Percentiles rank a stretch among this genome's conserved stretches.
phyloP scores from a whole-genome alignment of 768 basidiomycete genomes.

The Lactifluus hygrophoroides region DNA sequence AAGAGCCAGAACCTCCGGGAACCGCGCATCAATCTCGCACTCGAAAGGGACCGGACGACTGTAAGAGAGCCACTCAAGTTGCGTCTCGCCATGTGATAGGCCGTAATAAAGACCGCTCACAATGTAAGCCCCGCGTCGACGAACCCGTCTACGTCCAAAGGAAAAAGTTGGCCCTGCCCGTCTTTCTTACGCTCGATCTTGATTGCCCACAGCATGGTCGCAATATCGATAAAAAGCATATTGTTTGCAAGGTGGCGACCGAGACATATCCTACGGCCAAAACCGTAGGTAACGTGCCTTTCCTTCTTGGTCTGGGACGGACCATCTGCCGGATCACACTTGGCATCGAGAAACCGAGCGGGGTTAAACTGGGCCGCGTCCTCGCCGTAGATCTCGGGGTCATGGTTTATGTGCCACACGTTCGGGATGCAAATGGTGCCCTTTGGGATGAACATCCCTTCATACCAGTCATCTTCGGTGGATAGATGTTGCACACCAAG shows the following conservation, averaged over 20 bases:
- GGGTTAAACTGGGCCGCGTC: constrained; percentile 23
- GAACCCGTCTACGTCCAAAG: constrained; percentile 4
- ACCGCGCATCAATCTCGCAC: not conserved
- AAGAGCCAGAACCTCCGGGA: not conserved
- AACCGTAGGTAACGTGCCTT: constrained; percentile 24
- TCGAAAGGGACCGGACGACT: constrained; percentile 10
- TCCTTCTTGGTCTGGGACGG: constrained; percentile 23
- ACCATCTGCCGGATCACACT: constrained; percentile 13
- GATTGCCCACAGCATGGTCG: constrained; percentile 24
- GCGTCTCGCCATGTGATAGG: not conserved
- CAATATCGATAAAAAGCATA: constrained; percentile 28
- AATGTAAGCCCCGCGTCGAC: not conserved
- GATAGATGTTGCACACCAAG: not conserved
- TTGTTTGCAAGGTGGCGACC: constrained; percentile 19
- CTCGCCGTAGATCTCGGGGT: constrained; percentile 23
- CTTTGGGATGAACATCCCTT: constrained; percentile 16
- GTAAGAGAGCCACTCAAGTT: not conserved
- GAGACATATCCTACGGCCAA: constrained; percentile 19
- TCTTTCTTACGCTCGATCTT: constrained; percentile 13
- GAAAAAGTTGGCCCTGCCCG: not conserved
- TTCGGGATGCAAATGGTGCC: constrained; percentile 30
- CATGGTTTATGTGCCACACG: constrained; percentile 23
- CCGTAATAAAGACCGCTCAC: not conserved
- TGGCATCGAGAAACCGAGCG: constrained; percentile 22
- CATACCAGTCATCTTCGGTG: constrained; percentile 6